Conservation (phyloP, 768 basidiomycete species). For the Sutorius australiensis region DNA sequence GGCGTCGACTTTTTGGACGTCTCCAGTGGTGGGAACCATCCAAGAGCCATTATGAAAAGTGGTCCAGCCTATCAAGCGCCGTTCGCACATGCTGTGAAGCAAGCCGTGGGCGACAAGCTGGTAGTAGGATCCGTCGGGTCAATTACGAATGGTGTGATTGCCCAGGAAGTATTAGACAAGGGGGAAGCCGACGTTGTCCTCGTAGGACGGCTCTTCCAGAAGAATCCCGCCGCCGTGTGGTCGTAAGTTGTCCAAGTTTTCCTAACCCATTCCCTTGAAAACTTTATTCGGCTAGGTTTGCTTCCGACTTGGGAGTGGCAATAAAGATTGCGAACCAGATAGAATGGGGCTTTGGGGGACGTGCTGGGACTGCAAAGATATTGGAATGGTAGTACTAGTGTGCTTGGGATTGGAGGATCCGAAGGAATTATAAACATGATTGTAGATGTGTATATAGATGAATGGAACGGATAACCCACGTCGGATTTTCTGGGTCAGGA, state of each 20-base stretch:
- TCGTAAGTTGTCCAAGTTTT: slow-evolving; percentile 17
- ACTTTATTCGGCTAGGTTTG: slow-evolving; percentile 32
- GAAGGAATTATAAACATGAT: background rate
- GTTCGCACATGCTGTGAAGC: slow-evolving; percentile 52
- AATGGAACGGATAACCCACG: background rate
- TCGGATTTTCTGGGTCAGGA: background rate
- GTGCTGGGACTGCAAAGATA: slow-evolving; percentile 17
- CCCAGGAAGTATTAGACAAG: slow-evolving; percentile 41
- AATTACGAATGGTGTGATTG: slow-evolving; percentile 37
- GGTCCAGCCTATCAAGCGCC: slow-evolving; percentile 50
- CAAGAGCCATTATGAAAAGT: slow-evolving; percentile 30
- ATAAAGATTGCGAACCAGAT: slow-evolving; percentile 51
- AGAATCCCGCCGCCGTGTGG: slow-evolving; percentile 51
- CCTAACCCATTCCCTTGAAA: background rate
- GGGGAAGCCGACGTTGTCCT: slow-evolving; percentile 46
- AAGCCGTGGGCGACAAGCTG: slow-evolving; percentile 41
- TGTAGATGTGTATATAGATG: background rate
- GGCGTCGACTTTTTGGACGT: slow-evolving; percentile 78
- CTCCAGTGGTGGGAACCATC: slow-evolving; percentile 58
- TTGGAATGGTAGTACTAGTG: slow-evolving; percentile 21
- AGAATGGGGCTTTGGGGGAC: slow-evolving; percentile 48
- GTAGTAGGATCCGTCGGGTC: slow-evolving; percentile 26
- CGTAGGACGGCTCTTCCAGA: slow-evolving; percentile 54
- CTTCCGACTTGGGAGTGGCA: slow-evolving; percentile 51
- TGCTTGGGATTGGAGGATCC: background rate